phyloP scores from a whole-genome alignment of 2,329 filamentous ascomycete species.

The Fusarium azukiicola region DNA sequence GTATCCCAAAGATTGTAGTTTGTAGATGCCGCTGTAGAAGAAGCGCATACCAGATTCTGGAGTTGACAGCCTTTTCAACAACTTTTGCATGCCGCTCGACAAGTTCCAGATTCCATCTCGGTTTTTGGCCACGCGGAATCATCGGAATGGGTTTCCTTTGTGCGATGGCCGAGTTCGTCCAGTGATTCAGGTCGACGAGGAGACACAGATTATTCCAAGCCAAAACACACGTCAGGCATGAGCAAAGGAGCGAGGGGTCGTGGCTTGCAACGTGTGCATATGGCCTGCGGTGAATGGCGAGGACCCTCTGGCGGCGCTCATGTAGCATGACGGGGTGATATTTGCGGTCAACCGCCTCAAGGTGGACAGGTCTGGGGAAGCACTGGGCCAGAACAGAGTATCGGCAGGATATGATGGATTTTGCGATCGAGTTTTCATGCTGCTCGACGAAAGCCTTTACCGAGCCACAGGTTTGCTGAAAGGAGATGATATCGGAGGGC shows the following conservation, averaged over 20 bases:
- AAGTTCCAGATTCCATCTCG: not conserved
- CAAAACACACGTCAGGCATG: not conserved
- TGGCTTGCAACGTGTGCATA: not conserved
- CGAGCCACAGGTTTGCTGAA: not conserved
- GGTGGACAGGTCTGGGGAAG: not conserved
- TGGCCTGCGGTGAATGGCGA: not conserved
- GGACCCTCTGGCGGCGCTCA: not conserved
- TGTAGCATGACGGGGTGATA: not conserved
- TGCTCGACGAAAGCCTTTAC: not conserved
- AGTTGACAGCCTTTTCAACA: not conserved
- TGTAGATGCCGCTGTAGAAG: not conserved
- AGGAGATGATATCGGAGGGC: not conserved
- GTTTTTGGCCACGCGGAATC: not conserved
- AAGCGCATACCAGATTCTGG: not conserved
- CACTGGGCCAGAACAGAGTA: not conserved
- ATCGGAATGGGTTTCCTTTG: not conserved
- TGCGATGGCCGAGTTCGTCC: not conserved
- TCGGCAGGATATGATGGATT: not conserved
- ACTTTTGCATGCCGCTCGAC: not conserved
- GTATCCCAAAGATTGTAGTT: slow-evolving; percentile 4
- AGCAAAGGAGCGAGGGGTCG: not conserved
- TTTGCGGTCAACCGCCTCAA: not conserved
- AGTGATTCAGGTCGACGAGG: not conserved
- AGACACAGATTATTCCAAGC: slow-evolving; percentile 1
- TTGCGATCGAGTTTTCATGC: not conserved